Conservation (phyloP, 495 filamentous ascomycete species). For the Talaromyces adpressus region DNA sequence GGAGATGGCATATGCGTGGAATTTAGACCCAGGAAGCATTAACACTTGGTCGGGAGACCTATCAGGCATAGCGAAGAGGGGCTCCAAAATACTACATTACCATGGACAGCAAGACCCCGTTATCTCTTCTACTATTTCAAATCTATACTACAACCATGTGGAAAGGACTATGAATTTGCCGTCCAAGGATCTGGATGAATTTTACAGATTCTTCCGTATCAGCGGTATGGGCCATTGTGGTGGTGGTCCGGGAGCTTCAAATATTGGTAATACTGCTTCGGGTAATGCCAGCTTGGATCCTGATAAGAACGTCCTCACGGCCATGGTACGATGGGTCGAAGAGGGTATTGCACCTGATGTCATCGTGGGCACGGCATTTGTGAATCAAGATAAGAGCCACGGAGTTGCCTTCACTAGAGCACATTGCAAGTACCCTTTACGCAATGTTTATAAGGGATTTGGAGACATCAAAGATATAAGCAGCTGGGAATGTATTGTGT, state of each 20-base stretch:
- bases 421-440: neutral
- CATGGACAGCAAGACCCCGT: conserved; percentile 42
- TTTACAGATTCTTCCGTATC: conserved; percentile 55
- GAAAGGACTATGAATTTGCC: conserved; percentile 32
- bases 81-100: conserved; percentile 45
- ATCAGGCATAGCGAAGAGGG: conserved; percentile 29
- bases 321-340: conserved; percentile 57
- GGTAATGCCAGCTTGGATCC: conserved; percentile 27
- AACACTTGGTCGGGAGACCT: conserved; percentile 44
- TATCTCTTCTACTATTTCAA: conserved; percentile 36
- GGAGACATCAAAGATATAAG: neutral
- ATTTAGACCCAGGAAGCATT: conserved; percentile 16
- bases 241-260: conserved; percentile 45
- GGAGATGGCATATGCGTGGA: neutral
- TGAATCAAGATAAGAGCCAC: neutral
- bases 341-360: conserved; percentile 44
- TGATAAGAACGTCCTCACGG: conserved; percentile 32
- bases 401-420: neutral
- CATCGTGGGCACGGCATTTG: neutral
- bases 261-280: conserved; percentile 39
- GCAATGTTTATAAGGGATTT: neutral
- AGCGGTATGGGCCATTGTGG: conserved; percentile 49
- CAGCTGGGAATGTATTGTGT: neutral
- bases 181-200: conserved; percentile 41
- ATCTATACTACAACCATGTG: conserved; percentile 38